Conservation (phyloP, 805 yeast species). For the Candida mattraensis region DNA sequence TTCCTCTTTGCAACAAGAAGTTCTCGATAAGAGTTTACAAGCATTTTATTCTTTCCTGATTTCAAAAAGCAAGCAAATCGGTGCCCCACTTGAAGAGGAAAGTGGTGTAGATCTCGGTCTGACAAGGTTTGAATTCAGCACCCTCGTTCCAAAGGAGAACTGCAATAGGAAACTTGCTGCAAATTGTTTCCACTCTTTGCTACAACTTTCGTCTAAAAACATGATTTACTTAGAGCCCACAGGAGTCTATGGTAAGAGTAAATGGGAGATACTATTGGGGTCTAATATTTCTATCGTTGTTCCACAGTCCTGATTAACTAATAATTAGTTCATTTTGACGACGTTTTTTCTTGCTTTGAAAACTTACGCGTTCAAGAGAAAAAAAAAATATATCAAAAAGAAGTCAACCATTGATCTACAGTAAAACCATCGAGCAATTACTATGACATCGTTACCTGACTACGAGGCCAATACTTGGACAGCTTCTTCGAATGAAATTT, state of each 20-base stretch:
- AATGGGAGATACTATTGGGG: constrained; percentile 26
- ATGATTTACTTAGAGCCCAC: constrained; percentile 15
- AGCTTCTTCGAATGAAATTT: constrained; percentile 64
- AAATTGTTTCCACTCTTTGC: constrained; percentile 19
- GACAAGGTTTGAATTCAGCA: constrained; percentile 16
- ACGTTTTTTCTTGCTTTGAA: constrained; percentile 1
- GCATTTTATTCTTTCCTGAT: constrained; percentile 9
- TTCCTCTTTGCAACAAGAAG: too few relatives aligned
- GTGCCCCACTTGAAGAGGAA: constrained; percentile 4
- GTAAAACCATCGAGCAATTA: neutral
- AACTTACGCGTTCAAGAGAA: neutral
- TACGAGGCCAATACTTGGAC: constrained; percentile 59
- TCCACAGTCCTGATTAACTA: too few relatives aligned
- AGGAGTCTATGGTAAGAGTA: constrained; percentile 19
- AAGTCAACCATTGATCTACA: too few relatives aligned
- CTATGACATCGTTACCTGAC: constrained; percentile 16
- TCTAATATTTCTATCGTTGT: constrained; percentile 20
- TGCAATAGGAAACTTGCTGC: constrained; percentile 18
- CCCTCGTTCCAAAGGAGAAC: constrained; percentile 11
- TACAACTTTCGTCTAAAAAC: constrained; percentile 20
- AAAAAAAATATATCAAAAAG: constrained; percentile 4
- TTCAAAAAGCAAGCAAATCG: constrained; percentile 5
- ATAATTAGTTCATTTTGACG: too few relatives aligned
- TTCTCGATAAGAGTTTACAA: neutral
- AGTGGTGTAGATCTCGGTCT: constrained; percentile 5